Evolutionary conservation across 306 rosid species (phyloP).

Genomic region (Herpetospermum pedunculosum): DNA sequence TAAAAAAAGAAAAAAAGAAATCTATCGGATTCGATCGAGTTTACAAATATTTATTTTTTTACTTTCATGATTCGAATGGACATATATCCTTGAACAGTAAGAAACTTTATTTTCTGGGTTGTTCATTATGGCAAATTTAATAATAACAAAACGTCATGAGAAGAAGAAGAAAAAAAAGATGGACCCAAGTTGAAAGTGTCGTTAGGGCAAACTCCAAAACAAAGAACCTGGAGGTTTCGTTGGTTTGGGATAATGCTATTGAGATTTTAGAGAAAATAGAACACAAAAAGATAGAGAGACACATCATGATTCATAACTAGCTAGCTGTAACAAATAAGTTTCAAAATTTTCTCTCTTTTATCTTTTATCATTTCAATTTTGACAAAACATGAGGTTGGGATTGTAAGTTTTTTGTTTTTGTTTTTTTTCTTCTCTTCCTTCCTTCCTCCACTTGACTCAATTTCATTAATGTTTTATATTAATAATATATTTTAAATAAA

Average conservation of each 20-base stretch:
- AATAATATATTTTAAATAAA: too few species aligned
- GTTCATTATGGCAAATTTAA: background rate
- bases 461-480: too few species aligned
- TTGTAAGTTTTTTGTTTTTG: background rate
- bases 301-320: background rate
- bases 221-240: background rate
- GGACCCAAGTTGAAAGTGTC: background rate
- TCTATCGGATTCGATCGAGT: background rate
- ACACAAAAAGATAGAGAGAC: background rate
- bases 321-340: background rate
- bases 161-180: too few species aligned
- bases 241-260: background rate
- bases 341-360: background rate
- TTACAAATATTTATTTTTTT: background rate
- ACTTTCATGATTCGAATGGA: background rate
- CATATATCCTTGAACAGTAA: background rate
- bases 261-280: background rate
- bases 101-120: background rate
- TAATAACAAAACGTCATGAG: background rate
- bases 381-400: background rate
- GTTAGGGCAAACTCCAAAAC: constrained; percentile 2
- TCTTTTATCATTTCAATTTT: background rate
- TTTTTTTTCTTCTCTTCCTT: too few species aligned
- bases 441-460: too few species aligned
- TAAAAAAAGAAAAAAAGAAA: too few species aligned